Evolutionary conservation across 202 grass and related monocot species (phyloP).

Genomic region (Zoysia matrella): DNA sequence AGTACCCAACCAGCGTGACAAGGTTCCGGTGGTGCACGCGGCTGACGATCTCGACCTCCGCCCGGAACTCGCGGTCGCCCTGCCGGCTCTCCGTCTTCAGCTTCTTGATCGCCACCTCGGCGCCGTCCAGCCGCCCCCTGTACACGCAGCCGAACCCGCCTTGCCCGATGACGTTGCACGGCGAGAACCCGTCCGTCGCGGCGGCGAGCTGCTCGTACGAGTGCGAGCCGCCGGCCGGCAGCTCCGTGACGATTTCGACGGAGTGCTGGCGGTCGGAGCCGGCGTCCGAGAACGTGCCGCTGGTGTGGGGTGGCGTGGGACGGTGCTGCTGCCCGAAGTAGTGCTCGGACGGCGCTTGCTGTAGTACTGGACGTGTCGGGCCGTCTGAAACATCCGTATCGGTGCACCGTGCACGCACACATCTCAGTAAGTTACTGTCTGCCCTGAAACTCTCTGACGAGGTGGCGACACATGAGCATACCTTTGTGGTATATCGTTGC

Average conservation of each 20-base stretch:
- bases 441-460: neutral
- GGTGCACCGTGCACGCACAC: neutral
- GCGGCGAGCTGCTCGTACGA: slow-evolving; percentile 52
- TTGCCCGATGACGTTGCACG: slow-evolving; percentile 47
- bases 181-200: slow-evolving; percentile 53
- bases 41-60: slow-evolving; percentile 56
- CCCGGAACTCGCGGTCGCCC: slow-evolving; percentile 41
- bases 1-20: slow-evolving; percentile 53
- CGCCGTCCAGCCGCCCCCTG: slow-evolving; percentile 45
- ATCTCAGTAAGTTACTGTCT: neutral
- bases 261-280: neutral
- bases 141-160: slow-evolving; percentile 66
- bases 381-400: neutral
- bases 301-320: slow-evolving; percentile 34
- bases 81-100: slow-evolving; percentile 51
- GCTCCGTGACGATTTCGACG: slow-evolving; percentile 35
- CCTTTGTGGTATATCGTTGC: slow-evolving; percentile 31
- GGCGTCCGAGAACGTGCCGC: slow-evolving; percentile 35
- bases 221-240: slow-evolving; percentile 21
- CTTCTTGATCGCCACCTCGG: slow-evolving; percentile 57
- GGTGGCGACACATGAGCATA: neutral
- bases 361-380: slow-evolving; percentile 13
- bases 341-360: slow-evolving; percentile 15
- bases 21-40: slow-evolving; percentile 71
- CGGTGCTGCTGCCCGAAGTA: slow-evolving; percentile 29